A percentile compares a stretch with the other conserved stretches of the same genome.
These are phyloP conservation scores for Aureobasidium sp. DNA, from an alignment of 2,329 filamentous ascomycete genomes.

Conservation along the genomic window DNA sequence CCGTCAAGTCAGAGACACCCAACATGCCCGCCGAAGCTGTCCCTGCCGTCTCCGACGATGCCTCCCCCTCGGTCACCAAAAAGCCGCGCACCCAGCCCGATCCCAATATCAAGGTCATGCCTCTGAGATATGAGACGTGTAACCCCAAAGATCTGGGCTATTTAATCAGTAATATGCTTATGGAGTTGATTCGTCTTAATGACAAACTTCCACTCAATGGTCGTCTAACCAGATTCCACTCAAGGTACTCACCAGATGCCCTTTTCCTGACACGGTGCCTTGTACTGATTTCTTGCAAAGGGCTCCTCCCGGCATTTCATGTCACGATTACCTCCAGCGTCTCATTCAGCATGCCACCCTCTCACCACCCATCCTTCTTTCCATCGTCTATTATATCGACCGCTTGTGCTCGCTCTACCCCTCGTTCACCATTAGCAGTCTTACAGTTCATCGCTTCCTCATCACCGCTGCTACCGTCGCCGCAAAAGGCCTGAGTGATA, in stretches of 20 bases:
- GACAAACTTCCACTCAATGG: conserved; percentile 81
- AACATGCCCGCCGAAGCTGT: neutral
- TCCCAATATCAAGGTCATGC: conserved; percentile 50
- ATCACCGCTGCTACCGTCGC: conserved; percentile 95
- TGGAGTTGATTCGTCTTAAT: conserved; percentile 89
- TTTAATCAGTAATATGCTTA: conserved; percentile 88
- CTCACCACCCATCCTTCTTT: conserved; percentile 85
- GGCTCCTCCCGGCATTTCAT: conserved; percentile 83
- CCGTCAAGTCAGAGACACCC: neutral
- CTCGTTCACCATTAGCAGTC: conserved; percentile 89
- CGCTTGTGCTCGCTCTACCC: conserved; percentile 85
- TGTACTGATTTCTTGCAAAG: conserved; percentile 28
- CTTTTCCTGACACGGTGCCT: neutral
- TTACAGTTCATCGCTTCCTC: conserved; percentile 94
- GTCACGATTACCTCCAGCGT: conserved; percentile 86
- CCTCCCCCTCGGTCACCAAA: conserved; percentile 6
- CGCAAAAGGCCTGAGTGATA: conserved; percentile 90
- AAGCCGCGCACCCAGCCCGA: conserved; percentile 30
- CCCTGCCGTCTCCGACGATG: neutral
- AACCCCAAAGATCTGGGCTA: conserved; percentile 79
- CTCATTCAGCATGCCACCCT: conserved; percentile 90
- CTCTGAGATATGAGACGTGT: conserved; percentile 73
- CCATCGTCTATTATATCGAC: conserved; percentile 99
- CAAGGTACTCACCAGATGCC: conserved; percentile 69
- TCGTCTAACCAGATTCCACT: conserved; percentile 89